Conservation (phyloP, 2,329 filamentous ascomycete genomes). For the Paecilomyces variotii region DNA sequence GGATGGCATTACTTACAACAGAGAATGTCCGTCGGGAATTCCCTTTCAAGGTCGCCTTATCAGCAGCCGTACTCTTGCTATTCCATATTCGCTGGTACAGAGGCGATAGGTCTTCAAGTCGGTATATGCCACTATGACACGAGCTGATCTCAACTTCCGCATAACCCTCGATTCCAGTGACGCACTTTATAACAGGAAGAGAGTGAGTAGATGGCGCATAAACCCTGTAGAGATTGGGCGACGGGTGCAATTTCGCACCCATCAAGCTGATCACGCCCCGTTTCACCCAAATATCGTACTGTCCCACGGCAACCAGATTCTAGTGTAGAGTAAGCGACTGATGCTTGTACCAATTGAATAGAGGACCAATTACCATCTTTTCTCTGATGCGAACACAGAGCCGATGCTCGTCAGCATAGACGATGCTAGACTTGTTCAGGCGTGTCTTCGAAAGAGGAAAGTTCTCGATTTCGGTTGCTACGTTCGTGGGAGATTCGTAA, state of each 20-base stretch:
- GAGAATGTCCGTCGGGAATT: constrained; percentile 29
- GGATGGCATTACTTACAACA: constrained; percentile 22
- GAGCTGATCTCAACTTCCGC: constrained; percentile 44
- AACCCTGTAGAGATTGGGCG: constrained; percentile 37
- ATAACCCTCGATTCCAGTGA: constrained; percentile 31
- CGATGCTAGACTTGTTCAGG: constrained; percentile 27
- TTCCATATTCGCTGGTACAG: constrained; percentile 49
- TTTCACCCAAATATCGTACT: constrained; percentile 50
- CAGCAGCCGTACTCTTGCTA: constrained; percentile 22
- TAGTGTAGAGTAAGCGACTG: constrained; percentile 16
- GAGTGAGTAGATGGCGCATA: constrained; percentile 52
- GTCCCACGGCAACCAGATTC: constrained; percentile 41
- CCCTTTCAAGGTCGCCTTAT: constrained; percentile 26
- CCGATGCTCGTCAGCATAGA: constrained; percentile 28
- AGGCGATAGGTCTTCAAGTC: constrained; percentile 41
- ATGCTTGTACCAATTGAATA: background rate
- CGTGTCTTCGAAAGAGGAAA: constrained; percentile 33
- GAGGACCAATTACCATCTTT: constrained; percentile 23
- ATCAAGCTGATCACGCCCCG: constrained; percentile 49
- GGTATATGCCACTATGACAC: constrained; percentile 35
- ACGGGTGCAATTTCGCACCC: constrained; percentile 49
- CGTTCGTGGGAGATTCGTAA: constrained; percentile 24
- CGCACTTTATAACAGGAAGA: constrained; percentile 44
- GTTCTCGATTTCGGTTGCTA: constrained; percentile 23
- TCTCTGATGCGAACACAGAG: constrained; percentile 34